Base-by-base conservation (phyloP, 164 flowering plant genomes). In the Piper longum region DNA sequence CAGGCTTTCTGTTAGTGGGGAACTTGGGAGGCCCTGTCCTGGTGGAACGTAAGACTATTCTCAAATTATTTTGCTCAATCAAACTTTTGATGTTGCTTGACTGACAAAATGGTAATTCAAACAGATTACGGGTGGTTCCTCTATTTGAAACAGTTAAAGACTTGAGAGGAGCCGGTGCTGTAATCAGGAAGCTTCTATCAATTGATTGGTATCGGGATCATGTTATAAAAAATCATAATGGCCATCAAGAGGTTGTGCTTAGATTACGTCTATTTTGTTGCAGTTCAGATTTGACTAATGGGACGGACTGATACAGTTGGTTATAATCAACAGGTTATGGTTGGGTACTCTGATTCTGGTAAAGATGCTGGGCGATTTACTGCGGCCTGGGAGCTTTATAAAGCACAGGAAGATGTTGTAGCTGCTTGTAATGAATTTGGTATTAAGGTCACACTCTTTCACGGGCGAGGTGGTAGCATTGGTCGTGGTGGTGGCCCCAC, bases 401-500 rank as follows among this genome's bases (percentile, higher is more conserved):
- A 91, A 78, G 96, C 96, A 61, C 98, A 91, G 77, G 96, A 87
- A 69, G 87, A 84, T 77, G 95, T 92, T 74, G 93, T 86, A 43
- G 95, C 95, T 69, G 91, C 91, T 48, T 91, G 96, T 81, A 89
- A 83, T 61, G 95, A 89, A 70, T 86, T 60, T 78, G 91, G 87
- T 7, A 91, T 91, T 41, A 89, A 91, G 66, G 82, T 89, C 62
- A 91, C 98, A 65, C 74, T 91, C n/a, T 91, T 91, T 75, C 98
- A 91, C 72, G 98, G 98, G 41, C 98, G 98, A 71, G 98, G 96
- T 66, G 98, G 98, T 51, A 91, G 98, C 71, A 83, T 91, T 73
- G 98, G 98, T 48, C 91, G 96, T 54, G 98, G 96, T 72, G 96
- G 98, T 58, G 98, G 96, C 59, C 98, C 98, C 4, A 91, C 98